phyloP scores from a whole-genome alignment of 2,329 filamentous ascomycete species.

The Epichloe sp. region DNA sequence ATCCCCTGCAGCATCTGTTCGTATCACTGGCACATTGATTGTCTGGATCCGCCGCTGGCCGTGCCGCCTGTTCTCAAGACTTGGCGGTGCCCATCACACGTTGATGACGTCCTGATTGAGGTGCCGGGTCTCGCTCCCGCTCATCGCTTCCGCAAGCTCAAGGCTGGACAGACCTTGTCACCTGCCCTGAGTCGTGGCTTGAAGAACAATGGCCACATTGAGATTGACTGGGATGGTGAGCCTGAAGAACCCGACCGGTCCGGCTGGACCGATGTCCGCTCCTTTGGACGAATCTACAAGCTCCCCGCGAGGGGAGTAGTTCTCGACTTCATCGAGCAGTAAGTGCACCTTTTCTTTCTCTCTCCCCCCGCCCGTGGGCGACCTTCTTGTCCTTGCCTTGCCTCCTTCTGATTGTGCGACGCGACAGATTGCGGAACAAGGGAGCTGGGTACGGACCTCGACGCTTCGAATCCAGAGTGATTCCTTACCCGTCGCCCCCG shows the following conservation, averaged over 20 bases:
- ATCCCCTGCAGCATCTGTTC: constrained; percentile 77
- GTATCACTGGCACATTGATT: constrained; percentile 84
- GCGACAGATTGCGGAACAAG: constrained; percentile 21
- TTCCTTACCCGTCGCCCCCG: constrained; percentile 15
- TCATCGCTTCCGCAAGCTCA: constrained; percentile 49
- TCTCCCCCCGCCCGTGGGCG: not conserved
- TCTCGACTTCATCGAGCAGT: constrained; percentile 59
- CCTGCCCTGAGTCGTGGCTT: constrained; percentile 49
- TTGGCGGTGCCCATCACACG: constrained; percentile 83
- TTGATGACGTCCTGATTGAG: constrained; percentile 57
- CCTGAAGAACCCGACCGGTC: constrained; percentile 41
- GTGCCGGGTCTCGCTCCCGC: constrained; percentile 46
- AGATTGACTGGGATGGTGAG: constrained; percentile 49
- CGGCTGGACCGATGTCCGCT: constrained; percentile 43
- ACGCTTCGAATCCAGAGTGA: constrained; percentile 17
- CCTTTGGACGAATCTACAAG: constrained; percentile 52
- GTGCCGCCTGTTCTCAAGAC: constrained; percentile 63
- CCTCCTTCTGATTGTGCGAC: constrained; percentile 7
- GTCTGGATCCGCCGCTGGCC: constrained; percentile 70
- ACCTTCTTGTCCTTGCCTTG: not conserved
- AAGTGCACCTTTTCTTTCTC: constrained; percentile 15
- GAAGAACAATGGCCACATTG: constrained; percentile 58
- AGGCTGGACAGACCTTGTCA: constrained; percentile 36
- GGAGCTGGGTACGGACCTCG: constrained; percentile 24
- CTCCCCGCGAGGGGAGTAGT: constrained; percentile 52